These are phyloP conservation scores for Sistotremastrum niveocremeum DNA, from an alignment of 768 basidiomycete genomes.

Conservation along the genomic window DNA sequence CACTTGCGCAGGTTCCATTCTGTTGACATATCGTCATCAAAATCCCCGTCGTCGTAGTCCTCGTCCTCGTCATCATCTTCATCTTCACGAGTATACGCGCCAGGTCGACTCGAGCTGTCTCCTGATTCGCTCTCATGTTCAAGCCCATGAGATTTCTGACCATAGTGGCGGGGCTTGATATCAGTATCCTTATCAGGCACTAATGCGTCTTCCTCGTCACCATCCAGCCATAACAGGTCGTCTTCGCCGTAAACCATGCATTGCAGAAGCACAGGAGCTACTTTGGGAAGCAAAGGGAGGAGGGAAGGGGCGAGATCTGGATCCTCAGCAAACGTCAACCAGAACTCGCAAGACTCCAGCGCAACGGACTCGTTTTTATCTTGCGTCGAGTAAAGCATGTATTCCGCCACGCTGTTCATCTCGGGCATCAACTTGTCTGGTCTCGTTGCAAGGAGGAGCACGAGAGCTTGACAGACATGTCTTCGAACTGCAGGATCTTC, in stretches of 20 bases:
- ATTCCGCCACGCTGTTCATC: constrained; percentile 89
- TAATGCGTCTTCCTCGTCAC: constrained; percentile 67
- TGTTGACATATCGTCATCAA: constrained; percentile 92
- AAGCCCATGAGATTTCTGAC: constrained; percentile 69
- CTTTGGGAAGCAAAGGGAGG: constrained; percentile 76
- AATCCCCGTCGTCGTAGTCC: constrained; percentile 78
- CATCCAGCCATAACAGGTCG: constrained; percentile 90
- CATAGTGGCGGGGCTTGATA: constrained; percentile 92
- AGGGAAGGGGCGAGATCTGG: constrained; percentile 74
- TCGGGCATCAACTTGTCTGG: constrained; percentile 97
- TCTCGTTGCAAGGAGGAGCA: constrained; percentile 80
- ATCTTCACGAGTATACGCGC: constrained; percentile 76
- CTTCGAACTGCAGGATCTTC: constrained; percentile 87
- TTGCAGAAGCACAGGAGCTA: constrained; percentile 88
- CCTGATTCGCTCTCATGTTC: constrained; percentile 49
- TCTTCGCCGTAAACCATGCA: constrained; percentile 97
- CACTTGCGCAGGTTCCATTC: constrained; percentile 99
- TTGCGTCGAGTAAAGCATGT: constrained; percentile 97
- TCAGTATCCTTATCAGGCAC: constrained; percentile 92
- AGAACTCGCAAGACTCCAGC: constrained; percentile 98
- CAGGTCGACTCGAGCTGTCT: constrained; percentile 26
- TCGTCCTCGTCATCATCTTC: constrained; percentile 84
- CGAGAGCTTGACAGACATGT: constrained; percentile 91
- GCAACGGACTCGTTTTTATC: constrained; percentile 96
- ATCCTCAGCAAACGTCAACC: constrained; percentile 97